phyloP scores from a whole-genome alignment of 2,329 filamentous ascomycete genomes.

The Penicillium sp. region DNA sequence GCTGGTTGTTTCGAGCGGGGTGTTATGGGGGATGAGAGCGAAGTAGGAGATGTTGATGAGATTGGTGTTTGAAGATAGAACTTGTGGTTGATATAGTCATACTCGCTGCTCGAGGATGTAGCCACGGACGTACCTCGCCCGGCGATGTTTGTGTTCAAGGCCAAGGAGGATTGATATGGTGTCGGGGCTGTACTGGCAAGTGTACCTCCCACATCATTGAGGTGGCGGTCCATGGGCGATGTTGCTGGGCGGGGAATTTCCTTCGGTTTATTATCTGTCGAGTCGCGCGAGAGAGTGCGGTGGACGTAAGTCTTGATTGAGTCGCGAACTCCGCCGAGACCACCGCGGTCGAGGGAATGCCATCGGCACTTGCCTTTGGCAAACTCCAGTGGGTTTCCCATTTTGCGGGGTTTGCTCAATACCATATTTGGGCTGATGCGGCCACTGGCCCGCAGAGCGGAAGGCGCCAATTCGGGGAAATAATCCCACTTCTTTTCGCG shows the following conservation, averaged over 20 bases:
- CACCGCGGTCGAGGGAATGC: constrained; percentile 25
- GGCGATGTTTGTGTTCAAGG: background rate
- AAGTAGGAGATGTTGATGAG: background rate
- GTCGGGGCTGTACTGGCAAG: background rate
- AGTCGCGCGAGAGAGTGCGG: constrained; percentile 29
- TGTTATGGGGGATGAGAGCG: constrained; percentile 8
- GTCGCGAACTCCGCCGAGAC: constrained; percentile 28
- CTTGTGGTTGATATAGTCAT: constrained; percentile 4
- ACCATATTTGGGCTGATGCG: constrained; percentile 13
- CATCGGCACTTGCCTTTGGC: constrained; percentile 21
- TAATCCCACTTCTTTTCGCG: constrained; percentile 44
- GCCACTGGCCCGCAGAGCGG: constrained; percentile 17
- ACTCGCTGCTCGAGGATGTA: background rate
- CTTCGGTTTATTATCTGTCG: constrained; percentile 17
- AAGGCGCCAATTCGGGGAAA: constrained; percentile 39
- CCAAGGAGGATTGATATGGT: background rate
- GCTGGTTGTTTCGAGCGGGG: constrained; percentile 29
- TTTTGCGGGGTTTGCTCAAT: constrained; percentile 20
- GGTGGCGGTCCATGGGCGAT: constrained; percentile 3
- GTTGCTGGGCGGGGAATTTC: constrained; percentile 16
- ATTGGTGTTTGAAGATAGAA: constrained; percentile 7
- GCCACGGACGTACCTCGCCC: background rate
- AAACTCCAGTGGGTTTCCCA: constrained; percentile 23
- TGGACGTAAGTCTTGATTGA: constrained; percentile 38
- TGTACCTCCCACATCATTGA: background rate